These are phyloP conservation scores for Cajanus cajan DNA, from an alignment of 306 rosid genomes.

Conservation along the genomic window DNA sequence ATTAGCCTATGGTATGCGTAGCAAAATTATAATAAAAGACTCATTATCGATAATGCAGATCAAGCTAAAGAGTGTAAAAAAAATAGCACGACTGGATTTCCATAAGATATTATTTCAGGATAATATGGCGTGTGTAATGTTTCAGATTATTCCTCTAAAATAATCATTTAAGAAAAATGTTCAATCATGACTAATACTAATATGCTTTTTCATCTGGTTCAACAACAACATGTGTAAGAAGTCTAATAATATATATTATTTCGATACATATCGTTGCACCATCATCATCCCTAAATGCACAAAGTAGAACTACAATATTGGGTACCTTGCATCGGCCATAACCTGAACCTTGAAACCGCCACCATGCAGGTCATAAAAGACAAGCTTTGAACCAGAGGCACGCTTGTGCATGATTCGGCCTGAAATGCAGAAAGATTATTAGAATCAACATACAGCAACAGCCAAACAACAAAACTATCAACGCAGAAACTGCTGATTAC, in stretches of 20 bases:
- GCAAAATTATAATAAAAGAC: background rate
- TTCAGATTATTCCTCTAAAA: background rate
- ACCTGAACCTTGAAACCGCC: slow-evolving; percentile 72
- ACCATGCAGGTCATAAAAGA: slow-evolving; percentile 76
- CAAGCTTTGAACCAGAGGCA: slow-evolving; percentile 65
- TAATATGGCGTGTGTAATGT: background rate
- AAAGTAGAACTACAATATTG: background rate
- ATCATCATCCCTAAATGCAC: background rate
- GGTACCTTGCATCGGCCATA: slow-evolving; percentile 86
- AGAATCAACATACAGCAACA: slow-evolving; percentile 11
- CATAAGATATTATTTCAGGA: background rate
- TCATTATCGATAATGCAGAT: background rate
- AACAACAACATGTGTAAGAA: background rate
- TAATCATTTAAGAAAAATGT: background rate
- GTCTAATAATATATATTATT: background rate
- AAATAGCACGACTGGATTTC: background rate
- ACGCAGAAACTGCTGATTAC: slow-evolving; percentile 40
- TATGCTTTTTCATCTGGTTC: background rate
- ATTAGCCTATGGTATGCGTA: background rate
- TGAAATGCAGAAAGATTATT: slow-evolving; percentile 15
- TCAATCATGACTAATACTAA: background rate
- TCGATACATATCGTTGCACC: background rate
- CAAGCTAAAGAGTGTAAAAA: background rate
- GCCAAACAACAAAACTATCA: background rate
- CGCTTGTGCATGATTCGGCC: slow-evolving; percentile 72